Evolutionary conservation across 2,329 filamentous ascomycete genomes (phyloP).

Genomic region (Aspergillus calidoustus): DNA sequence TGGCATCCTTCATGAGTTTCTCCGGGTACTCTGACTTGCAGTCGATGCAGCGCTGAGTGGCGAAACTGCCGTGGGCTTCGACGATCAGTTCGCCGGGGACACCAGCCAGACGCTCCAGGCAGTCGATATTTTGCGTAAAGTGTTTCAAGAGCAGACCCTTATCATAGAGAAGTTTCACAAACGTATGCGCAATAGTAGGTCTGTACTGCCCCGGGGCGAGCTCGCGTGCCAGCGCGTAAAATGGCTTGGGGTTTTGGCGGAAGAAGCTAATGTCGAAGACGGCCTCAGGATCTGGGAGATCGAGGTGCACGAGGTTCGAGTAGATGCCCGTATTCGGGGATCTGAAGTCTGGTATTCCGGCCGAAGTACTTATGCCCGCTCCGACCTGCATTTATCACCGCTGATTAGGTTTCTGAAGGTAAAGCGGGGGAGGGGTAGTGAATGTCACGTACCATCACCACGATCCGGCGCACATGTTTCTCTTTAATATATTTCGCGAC

Average conservation of each 20-base stretch:
- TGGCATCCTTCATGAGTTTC: constrained; percentile 71
- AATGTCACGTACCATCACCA: constrained; percentile 69
- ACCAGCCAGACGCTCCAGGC: constrained; percentile 84
- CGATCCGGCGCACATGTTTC: constrained; percentile 70
- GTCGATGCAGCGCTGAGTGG: constrained; percentile 86
- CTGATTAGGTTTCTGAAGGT: not conserved
- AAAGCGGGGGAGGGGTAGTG: constrained; percentile 14
- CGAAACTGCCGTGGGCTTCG: constrained; percentile 95
- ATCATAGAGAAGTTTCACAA: constrained; percentile 78
- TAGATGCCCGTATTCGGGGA: constrained; percentile 93
- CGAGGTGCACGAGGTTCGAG: constrained; percentile 82
- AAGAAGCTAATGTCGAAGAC: constrained; percentile 96
- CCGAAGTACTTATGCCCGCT: constrained; percentile 70
- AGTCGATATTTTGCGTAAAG: constrained; percentile 98
- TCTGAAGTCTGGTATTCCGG: constrained; percentile 85
- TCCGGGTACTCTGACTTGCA: constrained; percentile 76
- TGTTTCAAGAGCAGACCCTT: constrained; percentile 81
- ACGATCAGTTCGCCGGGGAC: constrained; percentile 80
- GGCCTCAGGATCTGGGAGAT: constrained; percentile 86
- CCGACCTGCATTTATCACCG: constrained; percentile 62
- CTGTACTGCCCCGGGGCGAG: constrained; percentile 88
- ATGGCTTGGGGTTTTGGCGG: constrained; percentile 78
- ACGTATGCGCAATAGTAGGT: constrained; percentile 88
- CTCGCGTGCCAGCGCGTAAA: constrained; percentile 90
- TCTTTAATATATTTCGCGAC: constrained; percentile 81